These are phyloP conservation scores for Lactarius akahatsu DNA, from an alignment of 768 basidiomycete genomes.

Conservation along the genomic window DNA sequence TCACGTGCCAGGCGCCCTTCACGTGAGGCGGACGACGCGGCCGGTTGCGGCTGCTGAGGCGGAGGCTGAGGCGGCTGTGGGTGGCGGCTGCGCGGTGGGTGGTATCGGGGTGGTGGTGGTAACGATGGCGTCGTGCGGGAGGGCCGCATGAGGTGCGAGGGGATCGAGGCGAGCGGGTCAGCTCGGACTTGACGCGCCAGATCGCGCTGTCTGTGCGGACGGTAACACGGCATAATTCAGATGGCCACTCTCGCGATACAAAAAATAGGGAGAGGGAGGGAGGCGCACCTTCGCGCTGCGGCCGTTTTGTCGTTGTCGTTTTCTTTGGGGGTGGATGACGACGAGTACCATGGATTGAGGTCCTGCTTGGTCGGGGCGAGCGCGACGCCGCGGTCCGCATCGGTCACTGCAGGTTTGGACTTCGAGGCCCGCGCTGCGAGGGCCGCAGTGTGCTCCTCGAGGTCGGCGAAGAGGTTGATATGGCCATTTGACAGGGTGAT, in stretches of 20 bases:
- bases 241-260: background rate
- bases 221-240: background rate
- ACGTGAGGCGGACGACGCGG: conserved; percentile 33
- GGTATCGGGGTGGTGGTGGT: conserved; percentile 21
- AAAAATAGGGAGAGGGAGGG: background rate
- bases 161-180: conserved; percentile 76
- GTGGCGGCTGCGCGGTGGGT: conserved; percentile 32
- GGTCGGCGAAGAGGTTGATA: conserved; percentile 80
- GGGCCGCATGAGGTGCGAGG: conserved; percentile 55
- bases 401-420: conserved; percentile 34
- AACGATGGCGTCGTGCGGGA: conserved; percentile 17
- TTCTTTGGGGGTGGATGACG: conserved; percentile 31
- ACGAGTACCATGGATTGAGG: conserved; percentile 76
- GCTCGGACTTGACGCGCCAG: conserved; percentile 58
- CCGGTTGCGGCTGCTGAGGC: conserved; percentile 25
- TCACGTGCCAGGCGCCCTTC: conserved; percentile 68
- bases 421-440: conserved; percentile 50
- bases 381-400: conserved; percentile 69
- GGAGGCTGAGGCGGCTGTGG: background rate
- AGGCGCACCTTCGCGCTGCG: conserved; percentile 31
- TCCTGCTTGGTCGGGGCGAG: conserved; percentile 76
- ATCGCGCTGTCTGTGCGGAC: conserved; percentile 54
- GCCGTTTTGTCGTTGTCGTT: conserved; percentile 28
- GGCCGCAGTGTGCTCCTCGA: conserved; percentile 59
- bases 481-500: conserved; percentile 50